phyloP scores from a whole-genome alignment of 2,329 filamentous ascomycete species.

The Cordyceps cicadae region DNA sequence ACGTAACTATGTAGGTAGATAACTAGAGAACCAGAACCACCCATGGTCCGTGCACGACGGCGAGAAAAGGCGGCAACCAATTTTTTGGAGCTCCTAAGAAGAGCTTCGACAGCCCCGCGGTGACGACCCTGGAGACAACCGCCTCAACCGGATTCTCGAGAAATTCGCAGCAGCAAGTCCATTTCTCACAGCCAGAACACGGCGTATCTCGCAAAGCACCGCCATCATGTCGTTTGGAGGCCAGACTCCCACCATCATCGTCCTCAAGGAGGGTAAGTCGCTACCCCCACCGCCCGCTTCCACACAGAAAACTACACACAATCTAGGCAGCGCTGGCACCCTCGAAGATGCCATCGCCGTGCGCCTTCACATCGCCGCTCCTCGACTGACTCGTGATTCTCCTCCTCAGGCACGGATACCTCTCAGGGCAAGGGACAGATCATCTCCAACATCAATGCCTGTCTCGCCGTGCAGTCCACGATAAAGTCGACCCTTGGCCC shows the following conservation, averaged over 20 bases:
- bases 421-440: constrained; percentile 97
- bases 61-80: constrained; percentile 36
- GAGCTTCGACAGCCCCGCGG: constrained; percentile 24
- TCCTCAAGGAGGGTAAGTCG: constrained; percentile 86
- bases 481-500: constrained; percentile 94
- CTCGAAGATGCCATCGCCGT: not conserved
- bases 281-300: constrained; percentile 28
- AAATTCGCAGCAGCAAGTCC: constrained; percentile 10
- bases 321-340: not conserved
- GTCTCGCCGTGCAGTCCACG: constrained; percentile 87
- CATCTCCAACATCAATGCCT: constrained; percentile 97
- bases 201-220: constrained; percentile 3
- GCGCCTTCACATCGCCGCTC: not conserved
- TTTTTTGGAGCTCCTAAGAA: constrained; percentile 39
- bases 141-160: constrained; percentile 15
- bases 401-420: constrained; percentile 73
- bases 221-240: constrained; percentile 85
- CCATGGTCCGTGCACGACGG: constrained; percentile 17
- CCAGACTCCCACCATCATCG: constrained; percentile 95
- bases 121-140: constrained; percentile 17
- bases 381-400: constrained; percentile 15
- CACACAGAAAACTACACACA: constrained; percentile 10
- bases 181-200: constrained; percentile 4
- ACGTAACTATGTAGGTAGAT: too few species aligned
- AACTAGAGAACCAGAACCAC: constrained; percentile 6